These are phyloP conservation scores for Sideroxylon spinosum DNA, from an alignment of 179 eudicot species.

Conservation along the genomic window DNA sequence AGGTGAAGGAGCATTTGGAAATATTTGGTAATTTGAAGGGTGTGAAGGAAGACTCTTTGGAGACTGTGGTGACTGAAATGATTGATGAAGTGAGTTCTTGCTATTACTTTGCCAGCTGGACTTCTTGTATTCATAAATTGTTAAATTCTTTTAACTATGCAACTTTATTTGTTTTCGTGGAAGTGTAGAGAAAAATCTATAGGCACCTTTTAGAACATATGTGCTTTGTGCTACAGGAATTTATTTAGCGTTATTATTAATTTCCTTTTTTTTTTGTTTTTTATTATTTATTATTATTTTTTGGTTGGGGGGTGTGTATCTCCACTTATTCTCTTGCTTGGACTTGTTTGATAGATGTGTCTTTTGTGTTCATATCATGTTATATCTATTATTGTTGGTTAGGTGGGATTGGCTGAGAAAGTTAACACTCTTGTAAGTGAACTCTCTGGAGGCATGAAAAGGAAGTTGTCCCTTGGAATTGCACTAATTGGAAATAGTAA, in stretches of 20 bases:
- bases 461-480: constrained; percentile 92
- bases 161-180: not conserved
- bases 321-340: not conserved
- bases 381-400: constrained; percentile 14
- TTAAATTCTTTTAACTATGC: not conserved
- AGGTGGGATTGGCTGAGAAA: constrained; percentile 98
- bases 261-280: not conserved
- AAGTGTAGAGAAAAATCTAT: not conserved
- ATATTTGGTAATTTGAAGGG: constrained; percentile 86
- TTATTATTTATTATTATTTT: too few relatives aligned
- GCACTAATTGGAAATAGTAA: constrained; percentile 95
- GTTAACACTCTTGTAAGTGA: constrained; percentile 68
- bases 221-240: not conserved
- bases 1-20: constrained; percentile 99
- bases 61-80: constrained; percentile 64
- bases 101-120: not conserved
- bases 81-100: constrained; percentile 70
- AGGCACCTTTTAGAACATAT: not conserved
- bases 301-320: not conserved
- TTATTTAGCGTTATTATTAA: not conserved
- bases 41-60: constrained; percentile 63
- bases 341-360: not conserved
- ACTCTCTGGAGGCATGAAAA: constrained; percentile 98
- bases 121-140: not conserved
- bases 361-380: not conserved